Evolutionary conservation across 23 red algal genomes (phyloP), one percentile per base, ranked within the genome.

Genomic region (Gracilaria vermiculophylla): DNA sequence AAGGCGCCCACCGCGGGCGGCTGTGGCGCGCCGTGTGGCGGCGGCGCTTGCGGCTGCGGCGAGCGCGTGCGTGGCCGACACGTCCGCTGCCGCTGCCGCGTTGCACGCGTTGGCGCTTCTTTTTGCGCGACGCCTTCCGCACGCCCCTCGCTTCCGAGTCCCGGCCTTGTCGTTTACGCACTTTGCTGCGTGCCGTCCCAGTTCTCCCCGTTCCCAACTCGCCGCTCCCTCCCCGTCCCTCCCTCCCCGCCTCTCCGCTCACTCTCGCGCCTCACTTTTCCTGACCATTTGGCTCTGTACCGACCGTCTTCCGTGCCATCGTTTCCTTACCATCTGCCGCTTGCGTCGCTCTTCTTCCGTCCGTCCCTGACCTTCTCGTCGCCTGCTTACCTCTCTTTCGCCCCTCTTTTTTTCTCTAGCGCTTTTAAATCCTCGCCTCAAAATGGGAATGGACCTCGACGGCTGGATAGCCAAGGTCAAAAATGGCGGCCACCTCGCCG

Each of bases 391-490:
- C 2, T 11, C 58, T 64, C 4, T 64, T 11, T 64, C 35, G 8
- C 29, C 29, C 58, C 58, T 28, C 24, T 13, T n/a, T n/a, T n/a
- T n/a, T n/a, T n/a, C n/a, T n/a, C n/a, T n/a, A n/a, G n/a, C n/a
- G n/a, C n/a, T n/a, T n/a, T n/a, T n/a, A n/a, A n/a, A n/a, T n/a
- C n/a, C n/a, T n/a, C 29, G 24, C 21, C 37, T 44, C 61, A 79
- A 71, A 35, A 96, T 96, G 94, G 94, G 94, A 48, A 87, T 97
- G 89, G 78, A 97, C 76, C 66, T 97, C 50, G 95, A 97, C 64
- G 75, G 58, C 54, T 97, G 95, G 95, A 97, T 97, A 66, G 90
- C 79, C 32, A 93, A 90, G 81, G 95, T 97, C 19, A 93, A 85
- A 40, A 72, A 80, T 52, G 95, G 90, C 62, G 87, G 92, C 11